Evolutionary conservation across 768 basidiomycete genomes (phyloP).

Genomic region (Trametes coccinea): DNA sequence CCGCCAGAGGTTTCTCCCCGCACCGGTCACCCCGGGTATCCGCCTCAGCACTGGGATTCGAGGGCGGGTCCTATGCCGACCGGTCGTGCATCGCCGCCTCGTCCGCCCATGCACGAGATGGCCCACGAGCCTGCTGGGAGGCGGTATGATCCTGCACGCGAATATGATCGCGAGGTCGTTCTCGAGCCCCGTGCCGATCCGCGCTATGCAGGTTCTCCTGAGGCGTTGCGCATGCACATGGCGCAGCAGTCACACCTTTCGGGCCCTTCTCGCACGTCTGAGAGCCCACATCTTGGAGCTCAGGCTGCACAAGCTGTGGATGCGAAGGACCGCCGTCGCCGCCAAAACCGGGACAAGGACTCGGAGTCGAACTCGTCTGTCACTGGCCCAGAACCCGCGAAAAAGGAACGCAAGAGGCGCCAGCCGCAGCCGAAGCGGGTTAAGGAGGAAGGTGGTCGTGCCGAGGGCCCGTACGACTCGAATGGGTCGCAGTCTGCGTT

Average conservation of each 20-base stretch:
- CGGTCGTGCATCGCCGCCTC: conserved; percentile 16
- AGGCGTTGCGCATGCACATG: conserved; percentile 28
- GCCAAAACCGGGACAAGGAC: conserved; percentile 52
- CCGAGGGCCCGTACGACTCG: conserved; percentile 24
- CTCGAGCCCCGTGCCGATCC: conserved; percentile 35
- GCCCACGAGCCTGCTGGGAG: conserved; percentile 45
- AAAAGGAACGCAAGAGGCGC: conserved; percentile 60
- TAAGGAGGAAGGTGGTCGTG: conserved; percentile 36
- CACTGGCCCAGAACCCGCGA: conserved; percentile 41
- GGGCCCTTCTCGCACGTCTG: conserved; percentile 47
- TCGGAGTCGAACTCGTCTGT: conserved; percentile 19
- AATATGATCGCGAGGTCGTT: conserved; percentile 36
- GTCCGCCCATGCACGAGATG: conserved; percentile 13
- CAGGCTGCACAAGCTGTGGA: conserved; percentile 41
- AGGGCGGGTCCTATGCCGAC: conserved; percentile 40
- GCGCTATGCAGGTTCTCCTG: conserved; percentile 29
- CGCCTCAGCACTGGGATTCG: conserved; percentile 58
- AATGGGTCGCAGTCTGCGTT: conserved; percentile 16
- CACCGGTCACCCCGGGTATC: conserved; percentile 42
- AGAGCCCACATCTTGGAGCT: conserved; percentile 47
- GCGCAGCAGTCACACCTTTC: conserved; percentile 16
- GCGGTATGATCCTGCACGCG: conserved; percentile 62
- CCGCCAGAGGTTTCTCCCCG: conserved; percentile 57
- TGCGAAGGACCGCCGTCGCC: conserved; percentile 47
- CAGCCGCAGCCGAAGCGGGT: conserved; percentile 34